These are phyloP conservation scores for Populus nigra DNA, from an alignment of 345 rosid species.

Conservation along the genomic window DNA sequence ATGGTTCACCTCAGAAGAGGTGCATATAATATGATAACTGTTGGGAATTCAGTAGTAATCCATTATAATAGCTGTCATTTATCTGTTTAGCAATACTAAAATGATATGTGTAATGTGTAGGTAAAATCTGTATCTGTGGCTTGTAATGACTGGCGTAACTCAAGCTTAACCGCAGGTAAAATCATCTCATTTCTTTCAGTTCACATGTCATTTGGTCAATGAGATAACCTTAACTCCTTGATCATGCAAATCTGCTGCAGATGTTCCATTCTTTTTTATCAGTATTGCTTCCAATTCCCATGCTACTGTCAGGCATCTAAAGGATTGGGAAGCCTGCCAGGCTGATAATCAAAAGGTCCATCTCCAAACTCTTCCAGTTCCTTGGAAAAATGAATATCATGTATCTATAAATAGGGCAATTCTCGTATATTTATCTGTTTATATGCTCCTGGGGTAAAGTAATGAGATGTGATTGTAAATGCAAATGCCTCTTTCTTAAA, in stretches of 20 bases:
- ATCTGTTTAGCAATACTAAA: neutral
- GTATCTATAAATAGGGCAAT: slow-evolving; percentile 1
- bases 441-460: neutral
- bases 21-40: slow-evolving; percentile 21
- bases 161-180: slow-evolving; percentile 61
- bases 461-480: neutral
- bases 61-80: neutral
- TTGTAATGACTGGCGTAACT: slow-evolving; percentile 82
- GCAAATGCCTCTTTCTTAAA: slow-evolving; percentile 11
- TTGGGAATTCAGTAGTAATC: neutral
- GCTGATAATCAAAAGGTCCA: slow-evolving; percentile 69
- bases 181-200: neutral
- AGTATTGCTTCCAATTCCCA: slow-evolving; percentile 52
- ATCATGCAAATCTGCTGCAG: slow-evolving; percentile 34
- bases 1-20: slow-evolving; percentile 71
- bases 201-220: neutral
- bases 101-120: slow-evolving; percentile 30
- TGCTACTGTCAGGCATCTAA: slow-evolving; percentile 59
- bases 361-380: slow-evolving; percentile 11
- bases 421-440: neutral
- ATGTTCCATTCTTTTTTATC: slow-evolving; percentile 82
- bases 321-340: slow-evolving; percentile 65
- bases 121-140: slow-evolving; percentile 73
- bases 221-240: neutral
- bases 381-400: slow-evolving; percentile 2